These are phyloP conservation scores for Aurinia saxatilis DNA, from an alignment of 345 rosid genomes.

Conservation along the genomic window DNA sequence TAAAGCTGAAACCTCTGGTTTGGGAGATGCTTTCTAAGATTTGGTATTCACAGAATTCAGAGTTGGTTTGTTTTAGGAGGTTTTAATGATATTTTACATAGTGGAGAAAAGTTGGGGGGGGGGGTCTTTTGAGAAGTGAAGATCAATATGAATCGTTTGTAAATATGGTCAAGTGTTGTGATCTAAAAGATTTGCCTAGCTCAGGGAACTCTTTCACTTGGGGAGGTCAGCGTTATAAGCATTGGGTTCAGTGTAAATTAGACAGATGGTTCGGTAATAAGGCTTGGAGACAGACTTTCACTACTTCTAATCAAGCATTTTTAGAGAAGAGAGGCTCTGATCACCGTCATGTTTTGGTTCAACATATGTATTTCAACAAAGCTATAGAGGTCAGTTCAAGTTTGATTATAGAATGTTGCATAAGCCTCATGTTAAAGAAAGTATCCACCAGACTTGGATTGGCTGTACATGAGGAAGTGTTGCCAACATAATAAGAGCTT, in stretches of 20 bases:
- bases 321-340: neutral
- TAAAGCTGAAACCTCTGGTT: neutral
- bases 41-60: neutral
- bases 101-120: neutral
- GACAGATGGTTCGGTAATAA: neutral
- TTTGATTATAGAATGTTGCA: neutral
- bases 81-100: neutral
- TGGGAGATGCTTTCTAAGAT: neutral
- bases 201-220: neutral
- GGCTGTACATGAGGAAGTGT: too few relatives aligned
- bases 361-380: too few relatives aligned
- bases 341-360: neutral
- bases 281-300: neutral
- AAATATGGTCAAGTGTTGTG: neutral
- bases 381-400: neutral
- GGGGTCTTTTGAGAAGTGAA: neutral
- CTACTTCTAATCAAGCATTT: neutral
- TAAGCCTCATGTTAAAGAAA: neutral
- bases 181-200: fast-evolving
- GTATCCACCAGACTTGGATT: neutral
- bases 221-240: neutral
- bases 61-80: neutral
- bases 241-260: neutral
- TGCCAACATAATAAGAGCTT: neutral
- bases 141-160: neutral